These are phyloP conservation scores for Aristolochia californica DNA, from an alignment of 164 flowering plant genomes.

Conservation along the genomic window DNA sequence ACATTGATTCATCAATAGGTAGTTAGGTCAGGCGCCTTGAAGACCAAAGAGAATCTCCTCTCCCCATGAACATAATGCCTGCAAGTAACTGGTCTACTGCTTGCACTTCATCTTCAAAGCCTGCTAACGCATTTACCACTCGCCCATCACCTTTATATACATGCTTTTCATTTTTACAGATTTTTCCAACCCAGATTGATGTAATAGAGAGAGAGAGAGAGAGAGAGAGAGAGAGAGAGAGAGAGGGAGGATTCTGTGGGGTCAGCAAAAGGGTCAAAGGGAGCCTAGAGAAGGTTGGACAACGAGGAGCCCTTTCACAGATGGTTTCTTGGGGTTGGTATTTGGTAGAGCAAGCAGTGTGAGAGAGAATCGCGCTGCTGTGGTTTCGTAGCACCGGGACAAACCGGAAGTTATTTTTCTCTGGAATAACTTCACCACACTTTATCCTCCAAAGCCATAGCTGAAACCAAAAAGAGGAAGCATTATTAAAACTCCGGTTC, in stretches of 20 bases:
- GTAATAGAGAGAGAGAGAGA: not conserved
- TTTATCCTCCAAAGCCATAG: not conserved
- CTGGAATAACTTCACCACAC: not conserved
- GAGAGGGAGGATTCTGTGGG: not conserved
- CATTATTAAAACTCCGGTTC: not conserved
- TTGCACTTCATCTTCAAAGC: constrained; percentile 8
- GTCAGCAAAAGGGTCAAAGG: not conserved
- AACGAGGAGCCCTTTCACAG: not conserved
- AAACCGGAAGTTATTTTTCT: not conserved
- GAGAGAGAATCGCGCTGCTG: not conserved
- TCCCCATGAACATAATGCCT: not conserved
- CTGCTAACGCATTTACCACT: constrained; percentile 4
- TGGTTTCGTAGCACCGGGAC: not conserved
- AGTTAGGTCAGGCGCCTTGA: not conserved
- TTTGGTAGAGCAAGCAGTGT: not conserved
- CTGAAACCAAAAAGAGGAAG: not conserved
- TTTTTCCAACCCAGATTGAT: too few species aligned
- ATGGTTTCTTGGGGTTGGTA: not conserved
- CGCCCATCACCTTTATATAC: not conserved
- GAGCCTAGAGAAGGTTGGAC: not conserved
- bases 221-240: constrained; percentile 2
- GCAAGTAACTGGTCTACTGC: constrained; percentile 1
- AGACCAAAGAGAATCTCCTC: not conserved
- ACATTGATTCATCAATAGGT: not conserved
- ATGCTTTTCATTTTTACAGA: too few species aligned